phyloP scores from a whole-genome alignment of 495 filamentous ascomycete genomes.

The Platismatia glauca region DNA sequence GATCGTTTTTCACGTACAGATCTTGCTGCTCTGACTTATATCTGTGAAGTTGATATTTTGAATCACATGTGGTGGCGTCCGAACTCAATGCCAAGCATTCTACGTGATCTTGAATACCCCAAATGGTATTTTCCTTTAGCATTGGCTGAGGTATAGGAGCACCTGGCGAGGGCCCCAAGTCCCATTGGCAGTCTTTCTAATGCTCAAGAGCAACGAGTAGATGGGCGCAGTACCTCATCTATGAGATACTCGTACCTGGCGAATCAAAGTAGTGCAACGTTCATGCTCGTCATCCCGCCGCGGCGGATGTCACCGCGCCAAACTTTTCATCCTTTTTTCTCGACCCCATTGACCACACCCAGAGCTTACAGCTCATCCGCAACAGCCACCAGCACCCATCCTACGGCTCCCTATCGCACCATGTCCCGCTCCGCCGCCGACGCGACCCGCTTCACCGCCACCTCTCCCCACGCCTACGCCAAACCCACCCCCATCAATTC shows the following conservation, averaged over 20 bases:
- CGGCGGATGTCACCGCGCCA: constrained; percentile 1
- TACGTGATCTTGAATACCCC: too few relatives aligned
- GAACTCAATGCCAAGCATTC: too few relatives aligned
- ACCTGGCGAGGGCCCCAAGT: not conserved
- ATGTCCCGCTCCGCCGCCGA: constrained; percentile 86
- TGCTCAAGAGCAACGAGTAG: not conserved
- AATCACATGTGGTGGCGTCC: too few relatives aligned
- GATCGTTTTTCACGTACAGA: too few relatives aligned
- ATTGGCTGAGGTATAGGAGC: too few relatives aligned
- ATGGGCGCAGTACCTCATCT: not conserved
- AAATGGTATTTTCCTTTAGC: too few relatives aligned
- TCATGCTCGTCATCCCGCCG: constrained; percentile 8
- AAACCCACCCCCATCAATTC: constrained; percentile 39
- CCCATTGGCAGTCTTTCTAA: not conserved
- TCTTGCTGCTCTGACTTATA: too few relatives aligned
- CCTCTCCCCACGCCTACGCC: constrained; percentile 75
- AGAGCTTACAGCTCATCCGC: not conserved
- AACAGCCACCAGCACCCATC: not conserved
- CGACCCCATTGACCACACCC: not conserved
- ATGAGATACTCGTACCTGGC: not conserved
- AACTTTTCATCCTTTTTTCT: constrained; percentile 13
- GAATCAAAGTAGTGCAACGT: not conserved
- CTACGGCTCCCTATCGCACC: constrained; percentile 8
- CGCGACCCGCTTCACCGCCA: constrained; percentile 92
- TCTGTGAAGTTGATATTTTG: too few relatives aligned